These are phyloP conservation scores for Tieghemiomyces parasiticus DNA, from an alignment of 192 early-diverging fungal genomes.

Conservation along the genomic window DNA sequence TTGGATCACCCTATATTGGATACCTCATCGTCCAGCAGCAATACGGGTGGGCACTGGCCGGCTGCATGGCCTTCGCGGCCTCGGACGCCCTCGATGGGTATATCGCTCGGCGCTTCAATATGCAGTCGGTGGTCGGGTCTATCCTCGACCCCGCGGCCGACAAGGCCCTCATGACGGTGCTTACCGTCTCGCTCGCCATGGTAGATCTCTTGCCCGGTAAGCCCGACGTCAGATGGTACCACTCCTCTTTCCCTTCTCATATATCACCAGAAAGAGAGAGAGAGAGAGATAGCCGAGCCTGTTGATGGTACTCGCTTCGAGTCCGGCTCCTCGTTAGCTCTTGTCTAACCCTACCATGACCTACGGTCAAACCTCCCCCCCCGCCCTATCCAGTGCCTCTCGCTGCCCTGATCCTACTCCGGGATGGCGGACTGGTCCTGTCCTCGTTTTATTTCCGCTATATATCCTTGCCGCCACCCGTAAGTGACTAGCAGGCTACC, in stretches of 20 bases:
- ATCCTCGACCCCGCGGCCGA: conserved; percentile 90
- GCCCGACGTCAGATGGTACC: no score
- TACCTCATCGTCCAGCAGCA: conserved; percentile 66
- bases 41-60: conserved; percentile 49
- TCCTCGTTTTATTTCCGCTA: conserved; percentile 75
- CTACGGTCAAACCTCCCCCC: neutral
- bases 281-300: no score
- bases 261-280: no score
- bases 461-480: conserved; percentile 69
- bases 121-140: conserved; percentile 73
- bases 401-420: conserved; percentile 66
- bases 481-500: no score
- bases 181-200: conserved; percentile 63
- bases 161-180: conserved; percentile 80
- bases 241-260: no score
- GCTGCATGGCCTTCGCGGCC: conserved; percentile 66
- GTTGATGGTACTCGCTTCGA: no score
- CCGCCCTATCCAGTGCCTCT: conserved; percentile 35
- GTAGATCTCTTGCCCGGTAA: conserved; percentile 56
- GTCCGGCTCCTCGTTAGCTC: no score
- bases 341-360: neutral
- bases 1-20: conserved; percentile 75
- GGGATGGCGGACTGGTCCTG: conserved; percentile 67
- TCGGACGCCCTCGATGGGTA: conserved; percentile 83
- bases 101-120: conserved; percentile 75